Evolutionary conservation across 2,329 filamentous ascomycete species (phyloP), one percentile per base, ranked within the genome.

Genomic region (Penicillium sp.): DNA sequence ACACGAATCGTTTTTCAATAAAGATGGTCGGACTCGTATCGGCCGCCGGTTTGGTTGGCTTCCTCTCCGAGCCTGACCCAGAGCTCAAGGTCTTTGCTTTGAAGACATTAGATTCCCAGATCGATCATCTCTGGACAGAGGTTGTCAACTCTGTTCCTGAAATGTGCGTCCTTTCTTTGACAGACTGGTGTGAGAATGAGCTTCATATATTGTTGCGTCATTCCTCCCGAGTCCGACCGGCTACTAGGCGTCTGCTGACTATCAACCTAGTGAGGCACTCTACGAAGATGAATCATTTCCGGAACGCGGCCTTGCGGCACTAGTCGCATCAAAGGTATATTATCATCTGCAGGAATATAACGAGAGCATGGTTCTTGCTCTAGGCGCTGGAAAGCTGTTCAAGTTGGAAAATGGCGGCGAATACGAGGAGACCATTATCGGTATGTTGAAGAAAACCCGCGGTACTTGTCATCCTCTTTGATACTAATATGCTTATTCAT

Each of bases 291-390:
- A 96, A 69, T 84, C 85, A 58, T 99, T 99, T 70, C 89, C 92
- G 46, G 89, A 99, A 75, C 90, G 93, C 69, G 90, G 94, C 74
- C 87, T 99, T 54, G 94, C 94, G 53, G 94, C 94, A 51, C 83
- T 99, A 47, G 91, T 99, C 52, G 89, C 96, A 41, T 89, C 94
- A 66, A 99, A 99, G 82, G 91, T 97, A 65, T 99, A 97, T 80
- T 99, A 97, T 73, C 94, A 99, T 73, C 86, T 99, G 50, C 91
- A 97, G 77, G 94, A 94, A 74, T 99, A 99, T 80, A 94, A 97
- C 73, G 94, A 99, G 80, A 97, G 93, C 77, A 97, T 99, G 93
- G 89, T 90, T 50, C 97, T 99, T 76, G 94, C 94, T 61, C 85
- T 99, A 43, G 92, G 91, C 56, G 92, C 94, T 25, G 94, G 94